Conservation (phyloP, 2,329 filamentous ascomycete species). For the Hypoxylon sp. region DNA sequence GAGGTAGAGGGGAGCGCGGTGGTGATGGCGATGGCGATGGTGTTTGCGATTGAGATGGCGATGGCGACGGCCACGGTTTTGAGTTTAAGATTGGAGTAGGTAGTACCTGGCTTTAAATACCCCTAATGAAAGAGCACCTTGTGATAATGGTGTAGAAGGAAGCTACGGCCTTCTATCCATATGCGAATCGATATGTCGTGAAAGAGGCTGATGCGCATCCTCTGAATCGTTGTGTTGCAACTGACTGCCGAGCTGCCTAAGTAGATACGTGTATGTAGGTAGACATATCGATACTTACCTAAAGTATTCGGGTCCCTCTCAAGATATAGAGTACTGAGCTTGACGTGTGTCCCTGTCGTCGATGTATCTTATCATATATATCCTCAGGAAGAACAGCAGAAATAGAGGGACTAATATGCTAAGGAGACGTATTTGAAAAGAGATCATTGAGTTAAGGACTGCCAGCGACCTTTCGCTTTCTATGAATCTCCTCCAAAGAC, state of each 20-base stretch:
- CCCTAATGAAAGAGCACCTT: neutral
- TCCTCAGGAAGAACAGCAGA: constrained; percentile 38
- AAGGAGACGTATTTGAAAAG: constrained; percentile 46
- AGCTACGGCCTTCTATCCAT: neutral
- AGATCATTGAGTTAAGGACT: constrained; percentile 38
- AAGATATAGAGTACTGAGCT: neutral
- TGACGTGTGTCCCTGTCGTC: constrained; percentile 1
- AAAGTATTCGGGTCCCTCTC: neutral
- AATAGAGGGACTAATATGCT: constrained; percentile 35
- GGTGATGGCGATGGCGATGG: neutral
- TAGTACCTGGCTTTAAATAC: neutral
- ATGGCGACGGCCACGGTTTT: too few species aligned
- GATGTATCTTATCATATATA: constrained; percentile 35
- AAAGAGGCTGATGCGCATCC: neutral
- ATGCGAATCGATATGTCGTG: neutral
- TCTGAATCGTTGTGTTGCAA: neutral
- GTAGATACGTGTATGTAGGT: neutral
- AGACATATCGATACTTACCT: constrained; percentile 1
- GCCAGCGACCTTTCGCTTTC: constrained; percentile 32
- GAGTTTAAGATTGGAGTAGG: neutral
- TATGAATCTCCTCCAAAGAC: constrained; percentile 29
- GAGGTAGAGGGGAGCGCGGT: neutral
- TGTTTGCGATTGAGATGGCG: neutral
- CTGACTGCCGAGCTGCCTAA: neutral
- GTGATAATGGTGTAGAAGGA: neutral